These are phyloP conservation scores for Udeniomyces megalosporus DNA, from an alignment of 768 basidiomycete species.

Conservation along the genomic window DNA sequence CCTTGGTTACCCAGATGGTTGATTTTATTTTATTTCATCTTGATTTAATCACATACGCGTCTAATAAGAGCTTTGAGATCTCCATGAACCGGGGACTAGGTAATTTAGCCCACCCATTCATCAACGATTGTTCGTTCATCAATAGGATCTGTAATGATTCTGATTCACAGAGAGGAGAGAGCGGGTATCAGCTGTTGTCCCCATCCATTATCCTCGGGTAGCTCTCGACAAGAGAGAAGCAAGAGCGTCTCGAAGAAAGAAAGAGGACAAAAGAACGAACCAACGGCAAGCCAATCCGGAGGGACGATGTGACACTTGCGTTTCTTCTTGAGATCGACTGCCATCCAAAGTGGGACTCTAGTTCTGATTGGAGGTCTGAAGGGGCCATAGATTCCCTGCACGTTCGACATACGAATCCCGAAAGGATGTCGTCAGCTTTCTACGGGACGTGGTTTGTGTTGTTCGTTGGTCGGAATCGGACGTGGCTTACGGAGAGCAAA, in stretches of 20 bases:
- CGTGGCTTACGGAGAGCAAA: constrained; percentile 59
- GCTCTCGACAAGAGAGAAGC: too few species aligned
- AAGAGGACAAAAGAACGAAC: constrained; percentile 23
- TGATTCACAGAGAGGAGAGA: neutral
- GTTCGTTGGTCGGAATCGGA: neutral
- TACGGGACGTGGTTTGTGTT: too few species aligned
- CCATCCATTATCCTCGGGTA: too few species aligned
- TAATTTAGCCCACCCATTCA: constrained; percentile 46
- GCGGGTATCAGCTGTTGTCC: too few species aligned
- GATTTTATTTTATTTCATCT: too few species aligned
- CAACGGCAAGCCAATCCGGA: constrained; percentile 74
- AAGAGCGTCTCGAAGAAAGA: neutral
- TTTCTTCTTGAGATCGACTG: constrained; percentile 79
- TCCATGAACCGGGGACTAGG: constrained; percentile 81
- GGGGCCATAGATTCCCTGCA: constrained; percentile 80
- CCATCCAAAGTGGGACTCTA: constrained; percentile 90
- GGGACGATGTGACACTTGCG: constrained; percentile 85
- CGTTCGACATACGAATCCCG: neutral
- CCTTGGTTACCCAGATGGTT: too few species aligned
- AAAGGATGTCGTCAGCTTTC: neutral
- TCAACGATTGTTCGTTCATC: constrained; percentile 45
- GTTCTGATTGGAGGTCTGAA: constrained; percentile 71
- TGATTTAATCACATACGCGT: constrained; percentile 52
- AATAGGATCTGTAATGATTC: constrained; percentile 3
- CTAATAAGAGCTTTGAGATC: constrained; percentile 78